These are phyloP conservation scores for Brassica balearica DNA, from an alignment of 441 rosid genomes.

Conservation along the genomic window DNA sequence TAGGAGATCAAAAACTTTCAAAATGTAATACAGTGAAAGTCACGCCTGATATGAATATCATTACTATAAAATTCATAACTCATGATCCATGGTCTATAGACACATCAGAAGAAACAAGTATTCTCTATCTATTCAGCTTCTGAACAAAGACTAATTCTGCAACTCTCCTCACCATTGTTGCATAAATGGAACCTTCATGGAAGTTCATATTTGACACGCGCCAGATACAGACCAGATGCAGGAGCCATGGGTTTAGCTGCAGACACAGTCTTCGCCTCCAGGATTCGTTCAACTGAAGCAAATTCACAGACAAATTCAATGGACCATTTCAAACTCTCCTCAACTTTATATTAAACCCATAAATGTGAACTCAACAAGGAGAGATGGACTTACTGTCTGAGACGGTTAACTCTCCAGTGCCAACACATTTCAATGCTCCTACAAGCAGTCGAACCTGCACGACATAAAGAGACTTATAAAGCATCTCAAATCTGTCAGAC, in stretches of 20 bases:
- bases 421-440: constrained; percentile 84
- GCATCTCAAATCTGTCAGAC: constrained; percentile 5
- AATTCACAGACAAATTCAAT: constrained; percentile 14
- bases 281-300: constrained; percentile 69
- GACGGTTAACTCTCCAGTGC: constrained; percentile 73
- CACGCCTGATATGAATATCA: not conserved
- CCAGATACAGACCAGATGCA: constrained; percentile 87
- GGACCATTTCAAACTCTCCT: not conserved
- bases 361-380: constrained; percentile 18
- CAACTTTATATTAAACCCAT: constrained; percentile 6
- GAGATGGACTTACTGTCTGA: constrained; percentile 61
- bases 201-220: constrained; percentile 77
- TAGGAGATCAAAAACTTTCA: constrained; percentile 17
- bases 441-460: constrained; percentile 89
- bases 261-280: constrained; percentile 71
- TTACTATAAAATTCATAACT: not conserved
- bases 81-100: not conserved
- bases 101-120: not conserved
- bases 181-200: constrained; percentile 40
- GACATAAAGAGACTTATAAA: constrained; percentile 3
- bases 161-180: constrained; percentile 12
- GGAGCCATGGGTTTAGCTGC: constrained; percentile 95
- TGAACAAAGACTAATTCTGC: not conserved
- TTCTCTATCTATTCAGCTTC: constrained; percentile 25
- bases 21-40: not conserved